phyloP scores from a whole-genome alignment of 176 grass and related monocot species.

The Carex kokanica region DNA sequence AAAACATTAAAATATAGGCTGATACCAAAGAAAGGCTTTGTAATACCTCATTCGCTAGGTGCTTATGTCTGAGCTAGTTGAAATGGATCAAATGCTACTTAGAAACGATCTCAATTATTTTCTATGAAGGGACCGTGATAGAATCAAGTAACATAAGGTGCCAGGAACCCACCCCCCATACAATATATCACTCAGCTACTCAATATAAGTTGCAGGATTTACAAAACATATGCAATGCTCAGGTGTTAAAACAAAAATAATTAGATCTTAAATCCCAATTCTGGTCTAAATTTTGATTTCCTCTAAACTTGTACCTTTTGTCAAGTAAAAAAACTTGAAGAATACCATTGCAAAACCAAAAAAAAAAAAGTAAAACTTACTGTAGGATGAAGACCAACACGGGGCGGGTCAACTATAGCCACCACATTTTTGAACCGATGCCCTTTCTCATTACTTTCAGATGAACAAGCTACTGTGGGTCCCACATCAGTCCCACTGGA shows the following conservation, averaged over 20 bases:
- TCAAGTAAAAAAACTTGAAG: neutral
- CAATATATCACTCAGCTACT: neutral
- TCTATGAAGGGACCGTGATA: neutral
- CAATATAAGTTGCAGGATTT: neutral
- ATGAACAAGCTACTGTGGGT: constrained; percentile 22
- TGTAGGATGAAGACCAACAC: constrained; percentile 84
- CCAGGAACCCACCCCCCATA: neutral
- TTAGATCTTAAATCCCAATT: neutral
- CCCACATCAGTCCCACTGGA: constrained; percentile 12
- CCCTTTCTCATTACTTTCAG: constrained; percentile 30
- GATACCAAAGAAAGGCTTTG: neutral
- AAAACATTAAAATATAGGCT: neutral
- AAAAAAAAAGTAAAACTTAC: constrained; percentile 41
- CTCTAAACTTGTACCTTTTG: neutral
- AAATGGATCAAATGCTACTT: neutral
- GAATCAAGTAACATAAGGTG: neutral
- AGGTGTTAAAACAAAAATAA: neutral
- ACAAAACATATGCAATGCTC: neutral
- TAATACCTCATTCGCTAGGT: no score
- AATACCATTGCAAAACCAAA: neutral
- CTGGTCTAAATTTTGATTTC: neutral
- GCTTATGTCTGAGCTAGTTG: no score
- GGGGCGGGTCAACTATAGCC: constrained; percentile 94
- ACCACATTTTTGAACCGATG: constrained; percentile 69
- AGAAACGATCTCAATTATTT: neutral